Percentiles rank a stretch among this genome's conserved stretches.
phyloP scores from a whole-genome alignment of 306 rosid genomes.

The Citrullus colocynthis region DNA sequence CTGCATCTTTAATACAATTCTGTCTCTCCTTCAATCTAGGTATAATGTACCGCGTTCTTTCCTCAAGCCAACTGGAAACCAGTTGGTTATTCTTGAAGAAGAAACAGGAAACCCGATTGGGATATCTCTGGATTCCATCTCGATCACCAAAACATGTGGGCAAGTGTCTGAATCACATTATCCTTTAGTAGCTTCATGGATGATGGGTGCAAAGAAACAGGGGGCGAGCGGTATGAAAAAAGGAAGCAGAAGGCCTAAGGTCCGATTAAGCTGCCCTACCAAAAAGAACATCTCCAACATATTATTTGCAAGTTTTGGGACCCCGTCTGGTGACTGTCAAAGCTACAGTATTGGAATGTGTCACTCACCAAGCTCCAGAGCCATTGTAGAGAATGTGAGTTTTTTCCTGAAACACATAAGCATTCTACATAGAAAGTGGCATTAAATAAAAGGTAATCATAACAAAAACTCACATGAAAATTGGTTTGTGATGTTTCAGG shows the following conservation, averaged over 20 bases:
- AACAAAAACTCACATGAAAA: background rate
- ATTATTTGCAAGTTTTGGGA: conserved; percentile 39
- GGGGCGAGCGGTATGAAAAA: background rate
- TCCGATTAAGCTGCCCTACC: conserved; percentile 23
- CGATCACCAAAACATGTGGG: conserved; percentile 16
- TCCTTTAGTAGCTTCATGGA: conserved; percentile 25
- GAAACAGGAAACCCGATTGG: conserved; percentile 50
- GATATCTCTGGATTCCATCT: conserved; percentile 24
- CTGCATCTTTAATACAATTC: background rate
- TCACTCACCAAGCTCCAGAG: conserved; percentile 22
- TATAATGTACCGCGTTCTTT: conserved; percentile 70
- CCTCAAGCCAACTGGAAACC: conserved; percentile 50
- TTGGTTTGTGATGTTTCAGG: conserved; percentile 15
- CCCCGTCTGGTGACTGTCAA: conserved; percentile 29
- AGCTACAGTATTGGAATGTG: conserved; percentile 22
- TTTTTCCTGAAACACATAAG: background rate
- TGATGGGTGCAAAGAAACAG: conserved; percentile 1
- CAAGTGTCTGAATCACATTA: conserved; percentile 27
- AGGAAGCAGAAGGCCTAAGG: background rate
- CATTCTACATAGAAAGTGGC: background rate
- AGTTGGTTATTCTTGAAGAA: conserved; percentile 60
- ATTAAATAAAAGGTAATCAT: background rate
- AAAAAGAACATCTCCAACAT: conserved; percentile 24
- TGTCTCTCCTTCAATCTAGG: conserved; percentile 26
- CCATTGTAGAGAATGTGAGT: conserved; percentile 23